Evolutionary conservation across 768 basidiomycete genomes (phyloP), one percentile per base, ranked within the genome.

Genomic region (Holtermanniella nyarrowii): DNA sequence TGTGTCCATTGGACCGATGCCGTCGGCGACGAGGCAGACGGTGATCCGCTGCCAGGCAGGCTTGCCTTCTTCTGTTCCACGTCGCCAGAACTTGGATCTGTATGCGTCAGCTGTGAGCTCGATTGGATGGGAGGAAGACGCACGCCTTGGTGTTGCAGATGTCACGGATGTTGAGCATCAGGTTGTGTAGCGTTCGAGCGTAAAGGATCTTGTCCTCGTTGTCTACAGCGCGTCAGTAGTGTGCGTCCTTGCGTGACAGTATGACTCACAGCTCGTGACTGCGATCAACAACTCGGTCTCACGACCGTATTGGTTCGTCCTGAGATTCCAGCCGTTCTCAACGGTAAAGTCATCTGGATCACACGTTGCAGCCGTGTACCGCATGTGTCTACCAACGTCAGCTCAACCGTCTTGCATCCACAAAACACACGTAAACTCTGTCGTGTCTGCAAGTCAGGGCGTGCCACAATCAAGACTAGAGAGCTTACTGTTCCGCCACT

Each of bases 121-220:
- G 24, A 11, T 46, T 48, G 23, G 27, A 18, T 31, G 26, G 20
- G 31, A 43, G 10, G n/a, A n/a, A 12, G 41, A 52, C 51, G 56
- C 85, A 88, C 65, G 86, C 85, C 71, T 91, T 91, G 40, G 88
- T 90, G 74, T 85, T 89, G 79, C 89, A 91, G 59, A 96, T 96
- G 62, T 97, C 75, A 58, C 91, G 85, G 55, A 97, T 93, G 72
- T 99, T 97, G 56, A 93, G 72, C 91, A 96, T 96, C 63, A 96
- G 84, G 57, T 87, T 87, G 65, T 96, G 93, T 39, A 97, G 76
- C 0, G 93, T 96, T 2, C 75, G 67, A 26, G 68, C 71, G 50
- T 71, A 68, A 11, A 69, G 55, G 24, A 60, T 60, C 58, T 69
- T 69, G 53, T 66, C 66, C 54, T 66, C 69, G 57, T 66, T 68